Evolutionary conservation across 2,329 filamentous ascomycete species (phyloP).

Genomic region (Paecilomyces niveus): DNA sequence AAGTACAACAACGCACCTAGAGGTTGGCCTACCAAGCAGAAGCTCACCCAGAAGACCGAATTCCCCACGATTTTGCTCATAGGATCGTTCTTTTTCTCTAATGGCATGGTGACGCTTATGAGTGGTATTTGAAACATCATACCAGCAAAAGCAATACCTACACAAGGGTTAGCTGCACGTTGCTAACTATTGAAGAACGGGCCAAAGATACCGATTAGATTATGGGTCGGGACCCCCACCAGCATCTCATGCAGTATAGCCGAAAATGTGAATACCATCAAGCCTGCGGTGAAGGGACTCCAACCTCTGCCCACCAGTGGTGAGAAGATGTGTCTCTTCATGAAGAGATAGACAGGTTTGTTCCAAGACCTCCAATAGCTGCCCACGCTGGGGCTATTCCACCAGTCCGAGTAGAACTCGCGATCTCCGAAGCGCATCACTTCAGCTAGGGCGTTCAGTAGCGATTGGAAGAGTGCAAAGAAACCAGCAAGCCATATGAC

Average conservation of each 20-base stretch:
- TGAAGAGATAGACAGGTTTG: constrained; percentile 93
- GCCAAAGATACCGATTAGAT: constrained; percentile 63
- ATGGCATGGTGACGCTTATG: constrained; percentile 68
- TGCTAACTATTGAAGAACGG: background rate
- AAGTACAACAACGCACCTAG: constrained; percentile 90
- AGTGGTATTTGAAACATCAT: constrained; percentile 93
- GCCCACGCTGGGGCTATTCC: constrained; percentile 83
- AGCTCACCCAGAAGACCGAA: constrained; percentile 92
- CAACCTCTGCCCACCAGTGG: constrained; percentile 81
- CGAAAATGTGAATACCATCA: constrained; percentile 80
- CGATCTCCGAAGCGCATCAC: constrained; percentile 84
- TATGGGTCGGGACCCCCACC: constrained; percentile 91
- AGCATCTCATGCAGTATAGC: constrained; percentile 86
- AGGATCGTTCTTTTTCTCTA: constrained; percentile 71
- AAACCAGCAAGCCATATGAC: constrained; percentile 97
- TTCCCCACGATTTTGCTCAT: constrained; percentile 79
- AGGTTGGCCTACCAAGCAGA: constrained; percentile 91
- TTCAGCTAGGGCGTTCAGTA: constrained; percentile 85
- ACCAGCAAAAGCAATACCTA: constrained; percentile 83
- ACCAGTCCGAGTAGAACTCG: constrained; percentile 96
- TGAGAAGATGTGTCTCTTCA: constrained; percentile 88
- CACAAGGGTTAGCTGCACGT: background rate
- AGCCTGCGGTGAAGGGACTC: constrained; percentile 61
- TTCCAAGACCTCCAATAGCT: constrained; percentile 97
- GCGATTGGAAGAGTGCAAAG: constrained; percentile 91